Evolutionary conservation across 2,329 filamentous ascomycete genomes (phyloP), one percentile per base, ranked within the genome.

Genomic region (Aspergillus sp.): DNA sequence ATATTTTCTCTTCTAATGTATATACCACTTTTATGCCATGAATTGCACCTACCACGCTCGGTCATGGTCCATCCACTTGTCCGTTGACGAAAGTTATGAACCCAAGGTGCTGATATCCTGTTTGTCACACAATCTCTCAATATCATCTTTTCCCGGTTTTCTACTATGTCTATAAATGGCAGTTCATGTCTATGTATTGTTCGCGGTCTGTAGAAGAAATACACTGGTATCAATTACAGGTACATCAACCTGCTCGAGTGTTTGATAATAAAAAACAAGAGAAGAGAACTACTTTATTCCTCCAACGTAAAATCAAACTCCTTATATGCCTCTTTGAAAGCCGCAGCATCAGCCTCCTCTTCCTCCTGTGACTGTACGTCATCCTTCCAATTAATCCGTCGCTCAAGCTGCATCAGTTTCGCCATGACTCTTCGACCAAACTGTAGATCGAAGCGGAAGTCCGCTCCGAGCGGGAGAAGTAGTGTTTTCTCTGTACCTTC

Each of bases 371-470:
- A 84, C 77, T 98, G 93, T 33, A 82, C 83, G 64, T 91, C 93
- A 65, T 96, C 89, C 73, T 87, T 87, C 95, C 95, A 99, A 64
- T 91, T 82, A 52, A 88, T 77, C n/a, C 95, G 82, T 45, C 85
- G 79, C 73, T 97, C 91, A 46, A 98, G 76, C 3, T 86, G 85
- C 51, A 99, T 80, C 51, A 99, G 79, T 76, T 96, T 97, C 1
- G 91, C 93, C 72, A 98, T 79, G 4, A 97, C 95, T 45, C 87
- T 86, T 41, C 96, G 83, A 4, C 90, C 92, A 68, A 96, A 98
- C 70, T 98, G 93, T 46, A 97, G 76, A 70, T 96, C 92, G 71
- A 99, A 98, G 13, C 89, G 85, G 62, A 89, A 84, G 17, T 85
- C 86, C 24, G 86, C 79, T 58, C 87, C 84, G 8, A 97, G 82